These are phyloP conservation scores for Alternaria triticimaculans DNA, from an alignment of 2,329 filamentous ascomycete genomes.

Conservation along the genomic window DNA sequence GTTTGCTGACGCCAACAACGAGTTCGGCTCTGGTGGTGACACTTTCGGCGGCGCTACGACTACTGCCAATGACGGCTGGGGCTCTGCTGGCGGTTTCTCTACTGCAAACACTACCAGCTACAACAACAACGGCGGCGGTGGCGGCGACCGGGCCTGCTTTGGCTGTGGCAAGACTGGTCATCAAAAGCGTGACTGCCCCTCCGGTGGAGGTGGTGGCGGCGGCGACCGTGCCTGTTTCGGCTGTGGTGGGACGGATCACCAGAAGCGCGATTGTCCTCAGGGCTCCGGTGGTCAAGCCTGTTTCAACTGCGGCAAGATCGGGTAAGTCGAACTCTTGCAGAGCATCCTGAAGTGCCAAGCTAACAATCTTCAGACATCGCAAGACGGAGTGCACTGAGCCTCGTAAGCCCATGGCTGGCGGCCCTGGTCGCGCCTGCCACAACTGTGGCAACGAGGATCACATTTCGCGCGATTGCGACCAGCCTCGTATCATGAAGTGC, in stretches of 20 bases:
- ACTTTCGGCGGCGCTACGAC: conserved; percentile 27
- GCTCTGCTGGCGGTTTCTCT: conserved; percentile 22
- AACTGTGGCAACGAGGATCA: conserved; percentile 41
- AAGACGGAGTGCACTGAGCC: conserved; percentile 38
- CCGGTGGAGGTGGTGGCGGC: conserved; percentile 12
- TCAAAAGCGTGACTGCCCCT: conserved; percentile 29
- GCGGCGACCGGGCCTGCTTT: conserved; percentile 29
- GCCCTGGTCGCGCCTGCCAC: conserved; percentile 29
- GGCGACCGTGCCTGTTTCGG: conserved; percentile 32
- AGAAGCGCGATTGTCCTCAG: conserved; percentile 29
- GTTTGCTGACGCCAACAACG: conserved; percentile 45
- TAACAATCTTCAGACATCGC: conserved; percentile 19
- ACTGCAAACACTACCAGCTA: conserved; percentile 5
- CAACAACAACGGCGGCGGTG: conserved; percentile 11
- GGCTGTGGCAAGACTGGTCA: conserved; percentile 34
- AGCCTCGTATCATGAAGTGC: conserved; percentile 50
- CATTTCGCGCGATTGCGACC: conserved; percentile 33
- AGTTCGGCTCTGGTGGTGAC: conserved; percentile 47
- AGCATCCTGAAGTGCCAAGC: background rate
- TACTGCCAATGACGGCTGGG: conserved; percentile 53
- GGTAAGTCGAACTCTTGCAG: conserved; percentile 11
- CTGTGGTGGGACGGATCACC: conserved; percentile 31
- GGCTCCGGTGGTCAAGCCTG: conserved; percentile 25
- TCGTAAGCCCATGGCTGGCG: conserved; percentile 19
- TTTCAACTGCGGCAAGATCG: conserved; percentile 40